phyloP scores from a whole-genome alignment of 2,329 filamentous ascomycete species.

The Aspergillus sp. region DNA sequence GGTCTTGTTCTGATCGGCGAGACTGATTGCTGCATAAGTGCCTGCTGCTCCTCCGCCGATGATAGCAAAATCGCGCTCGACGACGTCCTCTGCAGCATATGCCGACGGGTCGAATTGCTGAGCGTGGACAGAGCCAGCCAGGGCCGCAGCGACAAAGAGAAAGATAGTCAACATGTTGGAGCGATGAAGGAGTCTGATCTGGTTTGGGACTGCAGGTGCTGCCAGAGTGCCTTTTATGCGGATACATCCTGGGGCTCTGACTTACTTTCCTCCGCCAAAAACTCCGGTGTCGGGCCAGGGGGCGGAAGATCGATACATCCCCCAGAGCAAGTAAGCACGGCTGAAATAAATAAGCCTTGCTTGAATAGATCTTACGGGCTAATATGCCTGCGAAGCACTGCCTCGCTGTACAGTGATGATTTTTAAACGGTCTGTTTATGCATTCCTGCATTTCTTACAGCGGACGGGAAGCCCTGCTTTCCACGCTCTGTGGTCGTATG shows the following conservation, averaged over 20 bases:
- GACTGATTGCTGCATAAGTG: conserved; percentile 30
- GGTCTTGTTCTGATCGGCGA: conserved; percentile 25
- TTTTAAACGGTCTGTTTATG: too few relatives aligned
- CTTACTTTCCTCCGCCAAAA: not conserved
- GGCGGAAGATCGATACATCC: not conserved
- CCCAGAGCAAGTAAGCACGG: not conserved
- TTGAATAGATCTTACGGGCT: too few relatives aligned
- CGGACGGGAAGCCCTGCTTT: too few relatives aligned
- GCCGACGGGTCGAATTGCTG: not conserved
- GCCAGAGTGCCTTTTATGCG: not conserved
- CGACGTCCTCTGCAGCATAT: not conserved
- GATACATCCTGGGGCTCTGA: not conserved
- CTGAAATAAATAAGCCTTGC: too few relatives aligned
- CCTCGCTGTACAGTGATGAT: too few relatives aligned
- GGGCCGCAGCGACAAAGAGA: not conserved
- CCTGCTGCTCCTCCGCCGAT: conserved; percentile 32
- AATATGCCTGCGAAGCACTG: too few relatives aligned
- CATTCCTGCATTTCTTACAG: too few relatives aligned
- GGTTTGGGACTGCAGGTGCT: not conserved
- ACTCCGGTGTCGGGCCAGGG: not conserved
- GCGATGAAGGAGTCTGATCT: not conserved
- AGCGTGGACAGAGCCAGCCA: not conserved
- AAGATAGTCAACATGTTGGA: not conserved
- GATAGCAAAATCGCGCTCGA: conserved; percentile 23
- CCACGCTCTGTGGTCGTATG: too few relatives aligned